Percentiles rank a stretch among this genome's conserved stretches.
These are phyloP conservation scores for Malus fusca DNA, from an alignment of 306 rosid genomes.

Conservation along the genomic window DNA sequence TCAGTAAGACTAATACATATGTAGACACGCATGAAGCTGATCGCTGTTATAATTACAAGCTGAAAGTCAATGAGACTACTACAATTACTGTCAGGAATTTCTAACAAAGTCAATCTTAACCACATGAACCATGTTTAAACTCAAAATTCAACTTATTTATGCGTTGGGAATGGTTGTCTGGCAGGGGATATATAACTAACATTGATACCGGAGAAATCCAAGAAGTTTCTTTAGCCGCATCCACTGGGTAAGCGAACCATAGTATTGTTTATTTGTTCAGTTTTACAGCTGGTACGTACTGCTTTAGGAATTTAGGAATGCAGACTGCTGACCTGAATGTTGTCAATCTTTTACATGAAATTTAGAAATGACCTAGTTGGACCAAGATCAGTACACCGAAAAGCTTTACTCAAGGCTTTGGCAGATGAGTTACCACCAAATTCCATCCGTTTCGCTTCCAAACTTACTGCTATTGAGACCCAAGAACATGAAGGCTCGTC, in stretches of 20 bases:
- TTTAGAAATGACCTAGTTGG: background rate
- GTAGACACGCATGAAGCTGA: no score
- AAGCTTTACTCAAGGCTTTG: conserved; percentile 10
- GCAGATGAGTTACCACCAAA: conserved; percentile 9
- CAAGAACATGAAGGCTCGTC: conserved; percentile 3
- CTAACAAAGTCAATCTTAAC: no score
- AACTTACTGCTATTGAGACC: background rate
- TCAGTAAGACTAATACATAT: no score
- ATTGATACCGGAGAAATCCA: conserved; percentile 1
- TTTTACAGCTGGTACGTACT: background rate
- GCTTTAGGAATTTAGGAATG: background rate
- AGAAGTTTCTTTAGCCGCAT: background rate
- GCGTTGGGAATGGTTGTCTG: no score
- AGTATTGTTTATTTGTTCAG: background rate
- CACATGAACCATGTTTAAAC: no score
- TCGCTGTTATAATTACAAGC: no score
- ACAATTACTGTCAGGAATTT: no score
- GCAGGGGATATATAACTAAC: conserved; percentile 1
- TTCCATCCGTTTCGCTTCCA: conserved; percentile 12
- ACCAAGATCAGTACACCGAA: conserved; percentile 6
- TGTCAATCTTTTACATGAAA: background rate
- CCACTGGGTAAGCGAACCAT: background rate
- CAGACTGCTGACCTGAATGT: background rate
- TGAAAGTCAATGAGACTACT: no score
- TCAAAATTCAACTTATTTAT: no score